These are phyloP conservation scores for Lasiosphaeris hirsuta DNA, from an alignment of 495 filamentous ascomycete genomes.

Conservation along the genomic window DNA sequence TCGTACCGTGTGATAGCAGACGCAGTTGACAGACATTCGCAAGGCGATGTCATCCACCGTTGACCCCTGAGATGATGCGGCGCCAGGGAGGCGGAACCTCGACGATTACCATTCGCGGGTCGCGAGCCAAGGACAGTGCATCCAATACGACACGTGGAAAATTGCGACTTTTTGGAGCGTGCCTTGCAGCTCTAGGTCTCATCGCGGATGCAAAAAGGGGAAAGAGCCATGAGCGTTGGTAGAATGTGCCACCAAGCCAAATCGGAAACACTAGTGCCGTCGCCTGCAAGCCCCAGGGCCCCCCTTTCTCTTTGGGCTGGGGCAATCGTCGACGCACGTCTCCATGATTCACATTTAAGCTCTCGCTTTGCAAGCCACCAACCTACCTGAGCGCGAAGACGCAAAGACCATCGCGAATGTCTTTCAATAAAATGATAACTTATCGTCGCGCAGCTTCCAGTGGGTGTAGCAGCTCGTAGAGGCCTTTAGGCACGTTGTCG, in stretches of 20 bases:
- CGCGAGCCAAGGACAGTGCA: no score
- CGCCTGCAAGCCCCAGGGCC: conserved; percentile 17
- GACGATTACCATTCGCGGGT: background rate
- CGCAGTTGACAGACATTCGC: background rate
- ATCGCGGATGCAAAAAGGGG: background rate
- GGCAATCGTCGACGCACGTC: background rate
- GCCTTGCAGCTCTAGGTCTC: background rate
- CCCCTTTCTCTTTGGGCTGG: conserved; percentile 1
- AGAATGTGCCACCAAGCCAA: conserved; percentile 6
- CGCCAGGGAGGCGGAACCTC: background rate
- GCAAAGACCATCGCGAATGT: no score
- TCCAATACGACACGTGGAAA: conserved; percentile 4
- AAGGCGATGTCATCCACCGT: background rate
- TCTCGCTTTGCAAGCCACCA: background rate
- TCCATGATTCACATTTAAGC: background rate
- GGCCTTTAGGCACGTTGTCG: no score
- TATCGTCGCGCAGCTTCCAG: no score
- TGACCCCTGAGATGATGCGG: background rate
- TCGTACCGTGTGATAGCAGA: no score
- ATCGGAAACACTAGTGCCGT: conserved; percentile 33
- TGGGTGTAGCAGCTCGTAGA: no score
- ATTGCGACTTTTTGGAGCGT: background rate
- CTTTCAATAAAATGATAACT: no score
- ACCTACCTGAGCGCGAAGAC: background rate
- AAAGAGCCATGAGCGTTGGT: background rate